These are phyloP conservation scores for Apiosordaria backusii DNA, from an alignment of 495 filamentous ascomycete species.

Conservation along the genomic window DNA sequence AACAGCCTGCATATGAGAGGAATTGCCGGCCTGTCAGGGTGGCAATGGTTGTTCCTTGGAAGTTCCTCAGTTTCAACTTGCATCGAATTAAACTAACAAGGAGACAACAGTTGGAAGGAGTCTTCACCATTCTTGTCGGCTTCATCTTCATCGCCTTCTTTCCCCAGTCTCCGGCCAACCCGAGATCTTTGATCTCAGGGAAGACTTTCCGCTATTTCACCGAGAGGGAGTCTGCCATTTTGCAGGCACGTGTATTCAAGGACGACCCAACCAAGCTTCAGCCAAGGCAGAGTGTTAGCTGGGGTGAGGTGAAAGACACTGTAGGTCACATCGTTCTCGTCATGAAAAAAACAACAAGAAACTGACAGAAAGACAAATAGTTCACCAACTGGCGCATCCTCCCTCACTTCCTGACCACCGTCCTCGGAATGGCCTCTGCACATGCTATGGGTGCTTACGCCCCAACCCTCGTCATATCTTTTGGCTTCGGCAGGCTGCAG, in stretches of 20 bases:
- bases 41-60: conserved; percentile 59
- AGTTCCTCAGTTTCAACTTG: neutral
- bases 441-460: conserved; percentile 40
- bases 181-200: conserved; percentile 37
- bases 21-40: conserved; percentile 48
- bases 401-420: conserved; percentile 42
- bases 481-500: conserved; percentile 47
- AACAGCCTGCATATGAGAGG: conserved; percentile 44
- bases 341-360: neutral
- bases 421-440: conserved; percentile 29
- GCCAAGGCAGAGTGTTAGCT: conserved; percentile 16
- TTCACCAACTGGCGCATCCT: conserved; percentile 40
- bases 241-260: conserved; percentile 34
- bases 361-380: conserved; percentile 3
- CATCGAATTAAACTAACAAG: neutral
- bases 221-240: conserved; percentile 36
- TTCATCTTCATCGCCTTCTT: conserved; percentile 49
- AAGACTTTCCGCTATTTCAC: conserved; percentile 37
- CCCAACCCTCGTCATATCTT: conserved; percentile 38
- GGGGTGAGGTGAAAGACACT: conserved; percentile 23
- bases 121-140: conserved; percentile 51
- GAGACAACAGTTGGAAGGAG: conserved; percentile 39
- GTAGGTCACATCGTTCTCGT: conserved; percentile 10
- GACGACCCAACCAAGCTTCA: conserved; percentile 37
- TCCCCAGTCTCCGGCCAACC: conserved; percentile 41